Conservation (phyloP, 441 rosid genomes). For the Flueggea neowawraea region DNA sequence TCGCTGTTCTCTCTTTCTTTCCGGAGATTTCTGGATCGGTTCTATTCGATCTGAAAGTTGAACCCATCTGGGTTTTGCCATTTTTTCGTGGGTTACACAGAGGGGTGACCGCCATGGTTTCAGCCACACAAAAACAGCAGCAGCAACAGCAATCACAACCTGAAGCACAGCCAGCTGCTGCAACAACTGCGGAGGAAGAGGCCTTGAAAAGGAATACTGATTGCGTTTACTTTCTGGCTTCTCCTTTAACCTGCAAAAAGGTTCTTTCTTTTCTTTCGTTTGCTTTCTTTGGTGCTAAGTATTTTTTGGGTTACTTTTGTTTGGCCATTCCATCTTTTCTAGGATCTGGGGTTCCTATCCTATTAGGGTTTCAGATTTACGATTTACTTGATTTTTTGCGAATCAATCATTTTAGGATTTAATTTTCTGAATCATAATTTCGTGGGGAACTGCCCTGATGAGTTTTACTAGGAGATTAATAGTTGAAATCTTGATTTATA, state of each 20-base stretch:
- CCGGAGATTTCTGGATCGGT: constrained; percentile 16
- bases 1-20: constrained; percentile 2
- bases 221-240: constrained; percentile 96
- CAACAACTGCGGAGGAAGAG: constrained; percentile 72
- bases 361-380: constrained; percentile 35
- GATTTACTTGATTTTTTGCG: neutral
- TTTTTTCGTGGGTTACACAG: neutral
- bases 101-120: constrained; percentile 45
- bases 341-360: constrained; percentile 8
- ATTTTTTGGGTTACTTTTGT: constrained; percentile 4
- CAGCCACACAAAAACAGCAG: constrained; percentile 22
- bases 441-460: too few species aligned
- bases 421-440: too few species aligned
- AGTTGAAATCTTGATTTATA: too few species aligned
- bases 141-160: constrained; percentile 25
- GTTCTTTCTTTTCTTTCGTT: constrained; percentile 20
- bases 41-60: constrained; percentile 23
- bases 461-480: too few species aligned
- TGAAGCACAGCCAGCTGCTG: constrained; percentile 19
- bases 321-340: neutral
- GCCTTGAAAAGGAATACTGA: constrained; percentile 91
- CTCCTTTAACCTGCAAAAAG: constrained; percentile 98
- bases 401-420: too few species aligned
- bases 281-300: neutral
- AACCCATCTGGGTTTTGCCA: constrained; percentile 4